Conservation (phyloP, 768 basidiomycete genomes). For the Lentinus brumalis region DNA sequence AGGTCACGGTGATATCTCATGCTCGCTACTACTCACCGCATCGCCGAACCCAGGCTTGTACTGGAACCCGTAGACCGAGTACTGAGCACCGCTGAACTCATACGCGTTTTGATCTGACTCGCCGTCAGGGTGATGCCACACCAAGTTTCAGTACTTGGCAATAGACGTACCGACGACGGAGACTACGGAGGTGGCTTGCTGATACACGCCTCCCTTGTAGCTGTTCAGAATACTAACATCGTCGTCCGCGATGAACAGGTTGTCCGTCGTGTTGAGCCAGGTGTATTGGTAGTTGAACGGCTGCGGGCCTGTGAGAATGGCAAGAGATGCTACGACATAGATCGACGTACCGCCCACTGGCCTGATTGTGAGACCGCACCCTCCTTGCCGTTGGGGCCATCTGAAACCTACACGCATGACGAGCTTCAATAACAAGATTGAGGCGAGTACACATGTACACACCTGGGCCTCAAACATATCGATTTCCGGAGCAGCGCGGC, state of each 20-base stretch:
- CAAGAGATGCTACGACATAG: neutral
- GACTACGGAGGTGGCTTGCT: slow-evolving; percentile 61
- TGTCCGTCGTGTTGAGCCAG: slow-evolving; percentile 68
- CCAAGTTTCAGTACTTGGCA: no score
- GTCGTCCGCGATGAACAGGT: slow-evolving; percentile 56
- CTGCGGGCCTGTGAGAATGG: slow-evolving; percentile 32
- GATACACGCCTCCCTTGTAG: slow-evolving; percentile 76
- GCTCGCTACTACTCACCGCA: slow-evolving; percentile 45
- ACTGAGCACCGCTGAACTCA: slow-evolving; percentile 54
- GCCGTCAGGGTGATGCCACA: neutral
- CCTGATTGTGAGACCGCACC: slow-evolving; percentile 65
- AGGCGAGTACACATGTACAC: neutral
- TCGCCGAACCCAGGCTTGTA: slow-evolving; percentile 68
- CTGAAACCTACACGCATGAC: slow-evolving; percentile 74
- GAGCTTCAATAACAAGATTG: neutral
- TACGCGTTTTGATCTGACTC: slow-evolving; percentile 70
- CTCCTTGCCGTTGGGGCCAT: slow-evolving; percentile 27
- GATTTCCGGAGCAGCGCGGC: no score
- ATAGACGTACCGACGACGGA: slow-evolving; percentile 37
- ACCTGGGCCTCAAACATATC: slow-evolving; percentile 28
- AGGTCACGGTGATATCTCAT: neutral
- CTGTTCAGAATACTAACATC: slow-evolving; percentile 56
- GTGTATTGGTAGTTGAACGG: slow-evolving; percentile 76
- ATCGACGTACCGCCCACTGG: slow-evolving; percentile 69
- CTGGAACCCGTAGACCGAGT: slow-evolving; percentile 77